A percentile compares a stretch with the other conserved stretches of the same genome.
Conservation (phyloP, 176 grass and related monocot genomes). For the Oryza nivara region DNA sequence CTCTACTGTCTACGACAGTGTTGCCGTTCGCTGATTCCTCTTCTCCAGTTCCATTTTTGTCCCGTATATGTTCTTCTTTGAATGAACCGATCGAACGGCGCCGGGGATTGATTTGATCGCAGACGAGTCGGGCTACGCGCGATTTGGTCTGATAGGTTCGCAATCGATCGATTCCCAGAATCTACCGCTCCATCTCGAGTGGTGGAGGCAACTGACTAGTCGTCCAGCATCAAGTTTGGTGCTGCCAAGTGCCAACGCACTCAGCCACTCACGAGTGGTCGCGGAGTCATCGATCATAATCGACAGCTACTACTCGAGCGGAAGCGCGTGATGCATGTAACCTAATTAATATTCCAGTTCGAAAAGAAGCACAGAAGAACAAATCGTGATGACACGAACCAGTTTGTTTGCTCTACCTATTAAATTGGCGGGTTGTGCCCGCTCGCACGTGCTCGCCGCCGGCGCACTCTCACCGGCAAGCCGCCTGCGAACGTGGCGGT, state of each 20-base stretch:
- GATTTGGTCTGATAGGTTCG: conserved; percentile 17
- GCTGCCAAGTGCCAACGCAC: conserved; percentile 41
- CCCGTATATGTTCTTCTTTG: not conserved
- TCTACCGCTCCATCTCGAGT: conserved; percentile 18
- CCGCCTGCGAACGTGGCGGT: conserved; percentile 77
- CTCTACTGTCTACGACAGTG: not conserved
- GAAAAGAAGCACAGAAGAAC: conserved; percentile 16
- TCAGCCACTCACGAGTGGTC: conserved; percentile 41
- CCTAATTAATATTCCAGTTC: conserved; percentile 28
- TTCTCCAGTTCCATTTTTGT: not conserved
- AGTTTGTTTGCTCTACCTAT: conserved; percentile 18
- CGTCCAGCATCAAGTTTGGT: conserved; percentile 24
- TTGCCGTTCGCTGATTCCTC: conserved; percentile 1
- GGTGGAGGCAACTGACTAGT: conserved; percentile 4
- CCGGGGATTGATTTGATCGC: not conserved
- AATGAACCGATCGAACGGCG: not conserved
- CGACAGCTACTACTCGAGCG: conserved; percentile 30
- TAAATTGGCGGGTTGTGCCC: conserved; percentile 31
- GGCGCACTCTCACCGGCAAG: conserved; percentile 61
- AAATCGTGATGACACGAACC: conserved; percentile 41
- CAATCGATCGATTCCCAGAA: conserved; percentile 7
- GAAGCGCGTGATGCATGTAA: conserved; percentile 38
- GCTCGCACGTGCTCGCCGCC: conserved; percentile 44
- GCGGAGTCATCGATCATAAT: conserved; percentile 34
- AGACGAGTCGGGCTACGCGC: not conserved